Evolutionary conservation across 2,329 filamentous ascomycete genomes (phyloP), one percentile per base, ranked within the genome.

Genomic region (Verticillium dahliae): DNA sequence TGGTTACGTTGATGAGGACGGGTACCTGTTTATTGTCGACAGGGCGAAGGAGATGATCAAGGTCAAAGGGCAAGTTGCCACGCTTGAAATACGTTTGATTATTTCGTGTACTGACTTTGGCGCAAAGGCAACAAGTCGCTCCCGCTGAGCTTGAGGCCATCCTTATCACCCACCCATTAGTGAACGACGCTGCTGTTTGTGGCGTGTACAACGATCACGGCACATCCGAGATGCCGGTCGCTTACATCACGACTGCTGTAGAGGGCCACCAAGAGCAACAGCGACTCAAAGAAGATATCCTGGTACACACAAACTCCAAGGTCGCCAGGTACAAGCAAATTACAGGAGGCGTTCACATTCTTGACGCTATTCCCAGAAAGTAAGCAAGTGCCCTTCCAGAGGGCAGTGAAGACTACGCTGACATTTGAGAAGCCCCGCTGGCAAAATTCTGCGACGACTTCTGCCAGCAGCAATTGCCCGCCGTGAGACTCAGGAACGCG

Each of bases 21-120:
- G 62, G 1, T 63, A 61, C 18, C 62, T 63, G 1, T 63, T 58
- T 38, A 61, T 63, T 18, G 57, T 63, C 22, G 62, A 59, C 50
- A 34, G 62, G 15, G 62, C 59, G 15, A 63, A 63, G 18, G 62
- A 63, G 33, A 63, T 63, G 59, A 63, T 63, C 56, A 63, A 63
- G 22, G 62, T 63, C 22, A 63, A 63, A 35, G 62, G 62, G 61
- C 61, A 22, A 27, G 38, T 22, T 10, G 11, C 3, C 11, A n/a
- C 15, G 13, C 27, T 2, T 55, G 6, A 18, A 33, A 14, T n/a
- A 14, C 10, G 13, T 2, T 22, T 22, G 18, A 22, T 22, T 22
- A 22, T 22, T 22, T 22, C 18, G 18, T 22, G 18, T 22, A 22
- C 37, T 39, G 37, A 39, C 37, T 39, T 15, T 39, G 6, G 37